A percentile compares a stretch with the other conserved stretches of the same genome.
Conservation (phyloP, 2,329 filamentous ascomycete genomes). For the Colletotrichum liriopes region DNA sequence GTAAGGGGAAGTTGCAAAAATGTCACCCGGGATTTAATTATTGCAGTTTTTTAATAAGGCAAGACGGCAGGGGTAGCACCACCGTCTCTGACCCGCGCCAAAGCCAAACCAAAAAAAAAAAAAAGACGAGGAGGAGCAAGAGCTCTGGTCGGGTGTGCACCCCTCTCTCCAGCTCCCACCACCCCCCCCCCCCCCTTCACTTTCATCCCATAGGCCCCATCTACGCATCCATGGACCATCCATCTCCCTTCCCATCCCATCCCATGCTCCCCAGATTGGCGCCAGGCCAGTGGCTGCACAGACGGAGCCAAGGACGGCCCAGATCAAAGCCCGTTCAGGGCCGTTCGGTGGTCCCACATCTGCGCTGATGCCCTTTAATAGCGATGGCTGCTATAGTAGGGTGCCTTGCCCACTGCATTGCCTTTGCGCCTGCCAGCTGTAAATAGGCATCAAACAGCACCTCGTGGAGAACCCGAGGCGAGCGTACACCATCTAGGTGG, state of each 20-base stretch:
- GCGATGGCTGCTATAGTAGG: neutral
- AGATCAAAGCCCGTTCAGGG: constrained; percentile 36
- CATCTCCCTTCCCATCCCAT: constrained; percentile 7
- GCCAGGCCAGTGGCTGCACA: constrained; percentile 42
- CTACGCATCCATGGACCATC: constrained; percentile 2
- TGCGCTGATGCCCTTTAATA: constrained; percentile 26
- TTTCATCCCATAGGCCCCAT: constrained; percentile 1
- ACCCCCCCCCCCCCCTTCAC: neutral
- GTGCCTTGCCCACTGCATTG: neutral
- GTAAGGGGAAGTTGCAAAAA: constrained; percentile 44
- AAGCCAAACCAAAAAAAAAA: constrained; percentile 33
- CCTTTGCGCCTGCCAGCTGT: neutral
- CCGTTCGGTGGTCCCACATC: constrained; percentile 37
- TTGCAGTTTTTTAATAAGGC: constrained; percentile 44
- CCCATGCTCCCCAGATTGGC: constrained; percentile 42
- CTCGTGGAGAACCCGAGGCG: neutral
- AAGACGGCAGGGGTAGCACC: constrained; percentile 43
- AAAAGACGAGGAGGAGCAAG: constrained; percentile 25
- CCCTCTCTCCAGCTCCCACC: constrained; percentile 10
- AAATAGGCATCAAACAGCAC: neutral
- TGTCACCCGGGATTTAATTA: constrained; percentile 43
- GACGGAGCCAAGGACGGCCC: constrained; percentile 43
- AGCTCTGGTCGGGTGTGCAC: constrained; percentile 7
- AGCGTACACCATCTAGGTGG: neutral
- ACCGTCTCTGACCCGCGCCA: constrained; percentile 25